Conservation (phyloP, 495 filamentous ascomycete genomes). For the Daldinia childiae region DNA sequence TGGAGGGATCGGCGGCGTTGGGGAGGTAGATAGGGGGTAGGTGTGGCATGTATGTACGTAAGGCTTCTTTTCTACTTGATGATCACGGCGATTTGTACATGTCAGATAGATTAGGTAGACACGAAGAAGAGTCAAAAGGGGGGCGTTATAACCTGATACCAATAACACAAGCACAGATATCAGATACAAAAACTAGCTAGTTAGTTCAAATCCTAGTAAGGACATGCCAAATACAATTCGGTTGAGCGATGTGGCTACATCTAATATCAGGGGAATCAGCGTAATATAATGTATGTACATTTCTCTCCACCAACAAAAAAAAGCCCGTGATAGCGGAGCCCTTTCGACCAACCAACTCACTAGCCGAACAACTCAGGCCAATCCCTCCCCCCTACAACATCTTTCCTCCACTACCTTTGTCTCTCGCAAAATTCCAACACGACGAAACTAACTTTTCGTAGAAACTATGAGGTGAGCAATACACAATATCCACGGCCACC, state of each 20-base stretch:
- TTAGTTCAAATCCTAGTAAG: neutral
- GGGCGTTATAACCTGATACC: neutral
- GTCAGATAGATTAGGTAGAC: neutral
- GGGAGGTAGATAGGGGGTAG: neutral
- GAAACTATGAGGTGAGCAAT: conserved; percentile 15
- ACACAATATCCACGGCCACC: conserved; percentile 7
- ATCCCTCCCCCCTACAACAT: neutral
- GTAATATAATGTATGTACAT: conserved; percentile 8
- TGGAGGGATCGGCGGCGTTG: conserved; percentile 15
- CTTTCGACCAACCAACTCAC: neutral
- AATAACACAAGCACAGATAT: neutral
- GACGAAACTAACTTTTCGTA: conserved; percentile 23
- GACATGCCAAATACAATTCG: neutral
- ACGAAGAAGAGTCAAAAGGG: neutral
- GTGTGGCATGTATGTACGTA: no score
- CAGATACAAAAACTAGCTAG: neutral
- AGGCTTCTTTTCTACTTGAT: neutral
- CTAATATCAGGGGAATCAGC: neutral
- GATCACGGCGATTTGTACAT: neutral
- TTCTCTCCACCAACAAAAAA: conserved; percentile 1
- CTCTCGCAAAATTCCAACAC: conserved; percentile 16
- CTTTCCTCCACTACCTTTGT: neutral
- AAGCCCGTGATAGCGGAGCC: neutral
- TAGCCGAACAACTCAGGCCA: neutral
- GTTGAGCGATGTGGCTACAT: neutral